Evolutionary conservation across 306 rosid species (phyloP), one percentile per base, ranked within the genome.

Genomic region (Prunus fruticosa): DNA sequence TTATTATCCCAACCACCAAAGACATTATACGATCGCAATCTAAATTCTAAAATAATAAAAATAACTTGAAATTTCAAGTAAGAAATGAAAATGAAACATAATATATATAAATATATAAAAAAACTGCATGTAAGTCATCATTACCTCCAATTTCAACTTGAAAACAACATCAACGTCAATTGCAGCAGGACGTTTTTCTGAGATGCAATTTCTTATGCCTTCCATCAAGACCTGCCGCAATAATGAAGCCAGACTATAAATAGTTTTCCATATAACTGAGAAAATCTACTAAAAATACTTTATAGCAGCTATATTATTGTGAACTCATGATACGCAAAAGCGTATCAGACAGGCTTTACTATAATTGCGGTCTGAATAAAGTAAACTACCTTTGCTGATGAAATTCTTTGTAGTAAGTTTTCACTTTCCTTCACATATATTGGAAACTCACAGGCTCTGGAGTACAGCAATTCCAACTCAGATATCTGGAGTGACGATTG

Each of bases 61-160:
- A 43, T 51, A 5, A 18, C 27, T 32, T 22, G 38, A 25, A 9
- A n/a, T 67, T 30, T 18, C 15, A 34, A 23, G 54, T 41, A 43
- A 51, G 12, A 77, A 76, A 74, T 50, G 45, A 20, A 54, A 49
- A 5, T 25, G 28, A 25, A 60, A 60, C 65, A 71, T 51, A 30
- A 54, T 20, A 50, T 25, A 69, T 20, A 50, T 25, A 72, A 18
- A 34, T 27, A 6, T 67, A 23, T 60, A 75, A 16, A 71, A 61
- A 34, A 67, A 76, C 62, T 79, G 54, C 47, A 75, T 58, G 46
- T 49, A 51, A 79, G 78, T 53, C 74, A 67, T 71, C 52, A 79
- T 82, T 75, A 95, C 98, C 98, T 92, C 89, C 23, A 82, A 79
- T 73, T 87, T 87, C 83, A 95, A 81, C 81, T 90, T 86, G 86